A percentile compares a stretch with the other conserved stretches of the same genome.
These are phyloP conservation scores for Pythium phragmiticola DNA, from an alignment of 352 stramenopile species.

Conservation along the genomic window DNA sequence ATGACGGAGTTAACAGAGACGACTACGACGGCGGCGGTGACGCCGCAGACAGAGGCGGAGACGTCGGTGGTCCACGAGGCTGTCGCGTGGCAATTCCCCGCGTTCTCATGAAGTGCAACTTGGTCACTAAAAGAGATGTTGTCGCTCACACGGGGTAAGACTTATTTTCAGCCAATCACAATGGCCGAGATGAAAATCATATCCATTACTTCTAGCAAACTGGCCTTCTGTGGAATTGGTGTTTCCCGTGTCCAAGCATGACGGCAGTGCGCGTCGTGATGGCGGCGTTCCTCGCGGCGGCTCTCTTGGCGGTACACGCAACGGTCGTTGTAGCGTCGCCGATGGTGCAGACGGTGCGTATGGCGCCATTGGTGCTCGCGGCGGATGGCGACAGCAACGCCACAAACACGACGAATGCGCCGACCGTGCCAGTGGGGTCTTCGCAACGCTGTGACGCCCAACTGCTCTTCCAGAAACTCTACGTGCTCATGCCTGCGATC, in stretches of 20 bases:
- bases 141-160: background rate
- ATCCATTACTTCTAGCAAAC: constrained; percentile 3
- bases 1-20: constrained; percentile 7
- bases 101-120: constrained; percentile 10
- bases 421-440: background rate
- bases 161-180: constrained; percentile 16
- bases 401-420: constrained; percentile 8
- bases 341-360: background rate
- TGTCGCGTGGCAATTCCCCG: constrained; percentile 18
- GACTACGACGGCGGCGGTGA: background rate
- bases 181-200: background rate
- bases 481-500: constrained; percentile 48
- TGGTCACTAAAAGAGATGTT: constrained; percentile 5
- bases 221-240: constrained; percentile 2
- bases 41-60: background rate
- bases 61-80: background rate
- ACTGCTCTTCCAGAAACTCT: constrained; percentile 47
- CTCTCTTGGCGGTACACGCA: background rate
- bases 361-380: background rate
- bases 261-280: background rate
- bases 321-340: background rate
- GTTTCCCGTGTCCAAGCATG: background rate
- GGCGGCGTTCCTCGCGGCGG: background rate
- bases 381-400: background rate
- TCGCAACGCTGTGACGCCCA: constrained; percentile 31